A percentile compares a stretch with the other conserved stretches of the same genome.
Evolutionary conservation across 2,329 filamentous ascomycete species (phyloP).

Genomic region (Xylariales sp.): DNA sequence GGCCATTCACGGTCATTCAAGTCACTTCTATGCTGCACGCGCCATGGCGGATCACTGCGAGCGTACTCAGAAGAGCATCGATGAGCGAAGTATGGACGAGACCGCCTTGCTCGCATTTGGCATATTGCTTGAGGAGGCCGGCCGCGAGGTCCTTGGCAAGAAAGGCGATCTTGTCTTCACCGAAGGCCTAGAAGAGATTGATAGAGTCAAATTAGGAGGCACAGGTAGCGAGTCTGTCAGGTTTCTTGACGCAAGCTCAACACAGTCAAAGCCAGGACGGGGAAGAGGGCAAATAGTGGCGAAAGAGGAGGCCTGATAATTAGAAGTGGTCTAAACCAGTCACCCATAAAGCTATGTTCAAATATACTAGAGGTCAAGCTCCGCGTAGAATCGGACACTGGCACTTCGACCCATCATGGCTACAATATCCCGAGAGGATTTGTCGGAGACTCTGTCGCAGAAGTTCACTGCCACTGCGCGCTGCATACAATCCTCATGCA

Average conservation of each 20-base stretch:
- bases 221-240: constrained; percentile 12
- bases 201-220: constrained; percentile 7
- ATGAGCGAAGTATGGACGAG: constrained; percentile 67
- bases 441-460: too few species aligned
- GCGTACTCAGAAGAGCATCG: constrained; percentile 25
- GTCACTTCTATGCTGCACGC: constrained; percentile 57
- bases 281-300: too few species aligned
- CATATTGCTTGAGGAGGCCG: constrained; percentile 68
- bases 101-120: constrained; percentile 72
- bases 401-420: too few species aligned
- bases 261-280: not conserved
- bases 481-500: too few species aligned
- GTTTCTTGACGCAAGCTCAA: constrained; percentile 11
- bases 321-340: too few species aligned
- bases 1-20: constrained; percentile 62
- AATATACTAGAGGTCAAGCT: too few species aligned
- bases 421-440: too few species aligned
- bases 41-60: constrained; percentile 14
- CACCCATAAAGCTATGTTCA: too few species aligned
- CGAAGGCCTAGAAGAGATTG: constrained; percentile 41
- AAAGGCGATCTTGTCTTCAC: constrained; percentile 69
- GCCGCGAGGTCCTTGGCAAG: constrained; percentile 54
- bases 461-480: too few species aligned
- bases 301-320: too few species aligned
- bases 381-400: too few species aligned